phyloP scores from a whole-genome alignment of 2,329 filamentous ascomycete species.

The Helicocarpus griseus region DNA sequence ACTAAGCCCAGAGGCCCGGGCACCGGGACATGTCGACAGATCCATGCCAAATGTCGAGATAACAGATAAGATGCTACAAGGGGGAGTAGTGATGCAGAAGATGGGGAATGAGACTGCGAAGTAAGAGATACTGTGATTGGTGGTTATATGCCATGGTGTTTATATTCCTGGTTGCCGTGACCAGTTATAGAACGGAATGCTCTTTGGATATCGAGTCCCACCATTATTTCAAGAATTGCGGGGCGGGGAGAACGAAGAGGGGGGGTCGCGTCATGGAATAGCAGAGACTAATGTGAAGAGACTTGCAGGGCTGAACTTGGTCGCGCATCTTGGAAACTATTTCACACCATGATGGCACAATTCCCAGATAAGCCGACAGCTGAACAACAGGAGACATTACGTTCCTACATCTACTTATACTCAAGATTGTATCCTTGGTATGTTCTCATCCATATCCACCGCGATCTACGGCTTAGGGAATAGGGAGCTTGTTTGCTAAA shows the following conservation, averaged over 20 bases:
- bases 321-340: conserved; percentile 55
- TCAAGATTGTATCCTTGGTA: conserved; percentile 57
- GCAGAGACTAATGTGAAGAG: neutral
- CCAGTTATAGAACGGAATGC: neutral
- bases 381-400: conserved; percentile 51
- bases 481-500: neutral
- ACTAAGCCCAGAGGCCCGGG: conserved; percentile 28
- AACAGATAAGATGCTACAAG: conserved; percentile 29
- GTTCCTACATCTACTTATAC: conserved; percentile 54
- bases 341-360: conserved; percentile 57
- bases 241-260: conserved; percentile 5
- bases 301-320: conserved; percentile 50
- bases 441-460: neutral
- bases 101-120: conserved; percentile 42
- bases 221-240: neutral
- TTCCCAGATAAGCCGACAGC: conserved; percentile 54
- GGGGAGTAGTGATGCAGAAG: conserved; percentile 37
- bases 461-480: neutral
- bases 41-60: conserved; percentile 16
- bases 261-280: no score
- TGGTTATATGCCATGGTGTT: neutral
- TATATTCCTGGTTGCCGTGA: neutral
- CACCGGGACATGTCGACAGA: conserved; percentile 32
- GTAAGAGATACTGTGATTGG: conserved; percentile 19
- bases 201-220: neutral